These are phyloP conservation scores for Carex parvula DNA, from an alignment of 176 grass and related monocot species.

Conservation along the genomic window DNA sequence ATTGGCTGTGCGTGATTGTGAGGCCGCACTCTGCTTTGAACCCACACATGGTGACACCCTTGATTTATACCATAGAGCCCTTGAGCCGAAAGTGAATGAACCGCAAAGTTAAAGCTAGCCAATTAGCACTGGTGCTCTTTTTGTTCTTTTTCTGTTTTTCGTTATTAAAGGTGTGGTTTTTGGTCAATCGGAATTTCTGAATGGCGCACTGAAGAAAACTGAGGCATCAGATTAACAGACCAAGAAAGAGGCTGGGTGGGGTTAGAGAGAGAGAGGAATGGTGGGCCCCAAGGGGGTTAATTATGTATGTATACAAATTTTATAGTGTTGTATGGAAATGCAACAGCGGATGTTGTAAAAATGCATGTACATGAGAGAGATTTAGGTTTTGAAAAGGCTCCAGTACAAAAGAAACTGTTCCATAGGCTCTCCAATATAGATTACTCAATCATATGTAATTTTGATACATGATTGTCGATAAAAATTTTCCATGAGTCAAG, in stretches of 20 bases:
- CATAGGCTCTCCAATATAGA: constrained; percentile 28
- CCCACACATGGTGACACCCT: constrained; percentile 68
- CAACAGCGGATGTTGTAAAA: constrained; percentile 8
- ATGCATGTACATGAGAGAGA: constrained; percentile 17
- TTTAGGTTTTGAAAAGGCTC: constrained; percentile 24
- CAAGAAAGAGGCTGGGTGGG: neutral
- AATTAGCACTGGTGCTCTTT: constrained; percentile 19
- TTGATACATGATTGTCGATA: constrained; percentile 30
- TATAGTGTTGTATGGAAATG: constrained; percentile 21
- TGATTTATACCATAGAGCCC: constrained; percentile 72
- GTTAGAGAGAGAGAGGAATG: constrained; percentile 9
- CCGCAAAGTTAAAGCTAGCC: constrained; percentile 28
- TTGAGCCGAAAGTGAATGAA: constrained; percentile 25
- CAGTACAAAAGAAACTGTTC: constrained; percentile 17
- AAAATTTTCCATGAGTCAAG: neutral
- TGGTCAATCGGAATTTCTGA: constrained; percentile 12
- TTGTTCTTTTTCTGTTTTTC: constrained; percentile 10
- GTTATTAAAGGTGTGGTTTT: constrained; percentile 21
- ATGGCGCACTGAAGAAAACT: constrained; percentile 16
- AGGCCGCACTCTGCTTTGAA: constrained; percentile 81
- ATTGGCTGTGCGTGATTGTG: constrained; percentile 61
- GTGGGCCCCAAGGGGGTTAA: neutral
- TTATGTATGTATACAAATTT: constrained; percentile 29
- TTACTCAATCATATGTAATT: constrained; percentile 25
- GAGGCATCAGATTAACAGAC: constrained; percentile 25